Percentiles rank a stretch among this genome's conserved stretches.
Evolutionary conservation across 208 protist genomes (phyloP).

Genomic region (Trypanosomatidae sp.): DNA sequence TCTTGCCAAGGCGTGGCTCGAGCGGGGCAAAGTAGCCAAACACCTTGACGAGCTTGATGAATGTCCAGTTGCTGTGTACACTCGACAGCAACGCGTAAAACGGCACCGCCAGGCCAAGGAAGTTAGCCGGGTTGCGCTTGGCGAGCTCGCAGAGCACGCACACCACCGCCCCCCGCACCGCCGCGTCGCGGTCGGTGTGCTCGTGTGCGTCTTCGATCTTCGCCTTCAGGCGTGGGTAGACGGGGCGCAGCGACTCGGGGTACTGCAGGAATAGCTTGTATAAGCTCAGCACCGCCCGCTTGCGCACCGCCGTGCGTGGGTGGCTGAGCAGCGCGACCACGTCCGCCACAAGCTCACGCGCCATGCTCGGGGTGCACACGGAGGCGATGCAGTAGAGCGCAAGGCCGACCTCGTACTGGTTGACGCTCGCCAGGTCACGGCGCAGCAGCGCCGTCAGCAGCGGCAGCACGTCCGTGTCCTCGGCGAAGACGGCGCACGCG

Average conservation of each 20-base stretch:
- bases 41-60: conserved; percentile 99
- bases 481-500: conserved; percentile 90
- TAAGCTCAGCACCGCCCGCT: conserved; percentile 91
- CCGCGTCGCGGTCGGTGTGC: conserved; percentile 58
- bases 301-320: conserved; percentile 88
- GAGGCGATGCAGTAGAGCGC: conserved; percentile 94
- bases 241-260: conserved; percentile 93
- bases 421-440: conserved; percentile 91
- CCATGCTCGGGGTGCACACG: conserved; percentile 94
- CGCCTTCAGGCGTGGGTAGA: conserved; percentile 94
- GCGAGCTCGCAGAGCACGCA: conserved; percentile 98
- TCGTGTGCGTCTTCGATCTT: conserved; percentile 92
- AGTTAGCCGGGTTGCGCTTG: conserved; percentile 96
- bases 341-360: conserved; percentile 91
- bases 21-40: conserved; percentile 93
- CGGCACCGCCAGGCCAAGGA: conserved; percentile 92
- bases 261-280: conserved; percentile 97
- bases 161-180: conserved; percentile 92
- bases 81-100: conserved; percentile 94
- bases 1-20: conserved; percentile 96
- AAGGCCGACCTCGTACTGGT: conserved; percentile 92
- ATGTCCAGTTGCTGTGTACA: conserved; percentile 97
- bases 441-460: conserved; percentile 95
- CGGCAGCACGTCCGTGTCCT: conserved; percentile 93
- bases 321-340: conserved; percentile 89